Percentiles rank a stretch among this genome's conserved stretches.
phyloP scores from a whole-genome alignment of 73 alveolate genomes.

The Tetrahymena elliotti region DNA sequence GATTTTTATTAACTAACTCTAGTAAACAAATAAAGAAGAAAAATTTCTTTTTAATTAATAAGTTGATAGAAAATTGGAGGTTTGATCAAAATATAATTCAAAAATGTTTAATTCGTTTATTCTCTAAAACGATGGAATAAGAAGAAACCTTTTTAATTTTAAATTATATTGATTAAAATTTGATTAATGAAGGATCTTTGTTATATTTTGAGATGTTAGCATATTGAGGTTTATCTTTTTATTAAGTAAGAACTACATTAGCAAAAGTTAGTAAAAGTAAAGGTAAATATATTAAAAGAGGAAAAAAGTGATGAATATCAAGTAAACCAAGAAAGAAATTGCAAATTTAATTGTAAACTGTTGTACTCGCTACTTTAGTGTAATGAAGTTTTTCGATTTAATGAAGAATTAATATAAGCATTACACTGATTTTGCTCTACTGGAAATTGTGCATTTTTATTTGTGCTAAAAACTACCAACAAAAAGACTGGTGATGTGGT shows the following conservation, averaged over 20 bases:
- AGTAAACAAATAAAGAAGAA: too few species aligned
- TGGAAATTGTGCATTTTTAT: neutral
- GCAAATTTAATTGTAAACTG: neutral
- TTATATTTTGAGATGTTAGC: neutral
- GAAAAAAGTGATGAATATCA: neutral
- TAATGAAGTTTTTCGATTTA: neutral
- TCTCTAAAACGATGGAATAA: too few species aligned
- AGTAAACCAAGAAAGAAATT: neutral
- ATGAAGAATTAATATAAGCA: neutral
- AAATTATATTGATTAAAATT: too few species aligned
- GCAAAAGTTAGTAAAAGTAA: neutral
- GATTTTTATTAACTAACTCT: too few species aligned
- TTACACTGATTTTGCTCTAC: neutral
- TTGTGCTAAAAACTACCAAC: neutral
- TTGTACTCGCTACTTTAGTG: neutral
- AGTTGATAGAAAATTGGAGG: too few species aligned
- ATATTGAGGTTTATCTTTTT: neutral
- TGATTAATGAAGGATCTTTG: too few species aligned
- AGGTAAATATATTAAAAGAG: too few species aligned
- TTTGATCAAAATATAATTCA: too few species aligned
- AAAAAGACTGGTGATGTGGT: neutral
- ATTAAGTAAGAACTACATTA: neutral
- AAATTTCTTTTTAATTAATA: too few species aligned
- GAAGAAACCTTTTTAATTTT: too few species aligned
- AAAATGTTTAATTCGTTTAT: too few species aligned